Percentiles rank a stretch among this genome's conserved stretches.
Conservation (phyloP, 164 flowering plant species). For the Akebia trifoliata region DNA sequence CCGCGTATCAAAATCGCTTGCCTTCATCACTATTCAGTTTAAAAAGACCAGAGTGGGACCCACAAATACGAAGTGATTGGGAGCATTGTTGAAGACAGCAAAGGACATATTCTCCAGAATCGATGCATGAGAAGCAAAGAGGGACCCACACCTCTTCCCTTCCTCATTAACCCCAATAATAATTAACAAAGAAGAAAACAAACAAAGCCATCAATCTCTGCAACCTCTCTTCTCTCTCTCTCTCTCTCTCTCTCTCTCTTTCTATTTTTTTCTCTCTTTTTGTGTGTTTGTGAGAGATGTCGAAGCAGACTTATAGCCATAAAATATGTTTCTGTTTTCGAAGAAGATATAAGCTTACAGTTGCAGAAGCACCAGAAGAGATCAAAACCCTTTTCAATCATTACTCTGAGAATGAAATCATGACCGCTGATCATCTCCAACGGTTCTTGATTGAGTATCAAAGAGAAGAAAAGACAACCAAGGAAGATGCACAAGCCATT, state of each 20-base stretch:
- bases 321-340: slow-evolving; percentile 76
- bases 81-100: too few relatives aligned
- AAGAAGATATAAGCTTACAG: slow-evolving; percentile 47
- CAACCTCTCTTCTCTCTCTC: too few relatives aligned
- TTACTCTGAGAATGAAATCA: slow-evolving; percentile 61
- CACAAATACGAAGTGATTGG: too few relatives aligned
- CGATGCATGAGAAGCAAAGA: too few relatives aligned
- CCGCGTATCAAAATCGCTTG: too few relatives aligned
- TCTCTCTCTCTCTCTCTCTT: not conserved
- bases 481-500: slow-evolving; percentile 55
- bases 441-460: slow-evolving; percentile 61
- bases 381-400: slow-evolving; percentile 45
- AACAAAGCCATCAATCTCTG: too few relatives aligned
- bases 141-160: too few relatives aligned
- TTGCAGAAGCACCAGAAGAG: slow-evolving; percentile 60
- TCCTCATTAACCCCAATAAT: too few relatives aligned
- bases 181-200: too few relatives aligned
- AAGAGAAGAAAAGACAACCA: slow-evolving; percentile 40
- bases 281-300: not conserved
- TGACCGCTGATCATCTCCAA: slow-evolving; percentile 51
- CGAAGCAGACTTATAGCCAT: slow-evolving; percentile 60
- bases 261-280: not conserved
- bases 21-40: too few relatives aligned
- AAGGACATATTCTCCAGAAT: too few relatives aligned
- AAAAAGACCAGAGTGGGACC: too few relatives aligned